Percentiles rank a stretch among this genome's conserved stretches.
phyloP scores from a whole-genome alignment of 2,329 filamentous ascomycete genomes.

The Xylariaceae sp. region DNA sequence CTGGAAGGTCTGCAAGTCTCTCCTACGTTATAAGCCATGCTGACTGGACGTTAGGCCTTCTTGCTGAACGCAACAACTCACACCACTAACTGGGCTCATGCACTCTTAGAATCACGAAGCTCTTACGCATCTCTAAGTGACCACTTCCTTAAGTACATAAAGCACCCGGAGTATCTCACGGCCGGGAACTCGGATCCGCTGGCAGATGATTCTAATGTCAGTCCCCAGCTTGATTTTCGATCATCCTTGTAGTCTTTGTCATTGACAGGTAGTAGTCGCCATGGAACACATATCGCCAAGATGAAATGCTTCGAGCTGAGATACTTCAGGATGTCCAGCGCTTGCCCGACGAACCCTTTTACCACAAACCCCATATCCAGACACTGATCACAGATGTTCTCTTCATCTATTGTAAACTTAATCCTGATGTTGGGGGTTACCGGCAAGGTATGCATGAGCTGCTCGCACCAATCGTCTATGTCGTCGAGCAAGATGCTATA shows the following conservation, averaged over 20 bases:
- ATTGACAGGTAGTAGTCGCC: constrained; percentile 68
- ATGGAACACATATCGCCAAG: constrained; percentile 84
- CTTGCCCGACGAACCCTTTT: constrained; percentile 90
- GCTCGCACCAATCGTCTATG: constrained; percentile 85
- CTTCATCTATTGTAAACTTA: constrained; percentile 93
- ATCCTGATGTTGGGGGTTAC: constrained; percentile 84
- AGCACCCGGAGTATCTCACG: constrained; percentile 79
- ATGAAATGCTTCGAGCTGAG: constrained; percentile 83
- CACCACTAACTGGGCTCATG: constrained; percentile 69
- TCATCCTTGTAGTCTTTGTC: neutral
- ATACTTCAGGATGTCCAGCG: constrained; percentile 94
- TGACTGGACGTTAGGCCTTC: constrained; percentile 66
- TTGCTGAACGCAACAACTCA: constrained; percentile 75
- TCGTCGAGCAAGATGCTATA: constrained; percentile 81
- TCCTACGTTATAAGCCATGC: constrained; percentile 6
- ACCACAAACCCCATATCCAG: constrained; percentile 80
- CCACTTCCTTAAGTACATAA: constrained; percentile 81
- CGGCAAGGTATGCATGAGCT: constrained; percentile 99
- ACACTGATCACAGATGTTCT: constrained; percentile 84
- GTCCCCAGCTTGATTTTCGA: constrained; percentile 9
- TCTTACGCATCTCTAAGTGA: constrained; percentile 75
- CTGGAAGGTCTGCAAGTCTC: constrained; percentile 73
- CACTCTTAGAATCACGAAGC: constrained; percentile 70
- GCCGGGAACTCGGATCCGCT: constrained; percentile 79
- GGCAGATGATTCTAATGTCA: constrained; percentile 73